A percentile compares a stretch with the other conserved stretches of the same genome.
phyloP scores from a whole-genome alignment of 176 grass and related monocot genomes.

The Musa itinerans region DNA sequence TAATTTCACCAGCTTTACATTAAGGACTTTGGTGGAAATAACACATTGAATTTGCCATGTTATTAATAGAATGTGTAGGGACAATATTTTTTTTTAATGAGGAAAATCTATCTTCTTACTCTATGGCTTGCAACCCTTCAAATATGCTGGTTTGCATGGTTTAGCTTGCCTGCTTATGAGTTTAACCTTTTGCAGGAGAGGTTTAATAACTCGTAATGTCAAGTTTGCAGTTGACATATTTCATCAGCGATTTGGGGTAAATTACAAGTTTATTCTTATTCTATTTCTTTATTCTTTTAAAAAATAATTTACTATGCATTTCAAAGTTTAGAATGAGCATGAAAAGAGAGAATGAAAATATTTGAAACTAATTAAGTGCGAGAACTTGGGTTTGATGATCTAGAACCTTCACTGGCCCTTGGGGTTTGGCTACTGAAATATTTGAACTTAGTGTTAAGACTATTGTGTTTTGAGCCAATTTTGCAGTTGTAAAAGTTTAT shows the following conservation, averaged over 20 bases:
- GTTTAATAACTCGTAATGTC: slow-evolving; percentile 87
- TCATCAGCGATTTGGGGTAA: slow-evolving; percentile 89
- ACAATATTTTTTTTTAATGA: too few species aligned
- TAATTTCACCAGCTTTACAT: too few species aligned
- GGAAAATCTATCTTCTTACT: not conserved
- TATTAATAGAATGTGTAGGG: too few species aligned
- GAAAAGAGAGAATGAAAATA: not conserved
- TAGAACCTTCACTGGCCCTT: not conserved
- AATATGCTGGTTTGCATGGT: not conserved
- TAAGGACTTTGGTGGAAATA: too few species aligned
- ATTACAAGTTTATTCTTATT: not conserved
- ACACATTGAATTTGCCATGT: too few species aligned
- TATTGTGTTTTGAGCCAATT: too few species aligned
- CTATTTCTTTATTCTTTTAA: not conserved
- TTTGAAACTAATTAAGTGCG: not conserved
- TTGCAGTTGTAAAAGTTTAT: too few species aligned
- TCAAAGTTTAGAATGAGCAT: not conserved
- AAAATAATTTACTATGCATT: not conserved
- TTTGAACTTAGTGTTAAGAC: not conserved
- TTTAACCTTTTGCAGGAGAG: slow-evolving; percentile 65
- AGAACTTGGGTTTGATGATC: not conserved
- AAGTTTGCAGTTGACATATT: slow-evolving; percentile 76
- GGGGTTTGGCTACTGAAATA: not conserved
- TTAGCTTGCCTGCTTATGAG: not conserved
- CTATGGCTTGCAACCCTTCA: not conserved